Evolutionary conservation across 2,329 filamentous ascomycete species (phyloP), one percentile per base, ranked within the genome.

Genomic region (Stylonectria norvegica): DNA sequence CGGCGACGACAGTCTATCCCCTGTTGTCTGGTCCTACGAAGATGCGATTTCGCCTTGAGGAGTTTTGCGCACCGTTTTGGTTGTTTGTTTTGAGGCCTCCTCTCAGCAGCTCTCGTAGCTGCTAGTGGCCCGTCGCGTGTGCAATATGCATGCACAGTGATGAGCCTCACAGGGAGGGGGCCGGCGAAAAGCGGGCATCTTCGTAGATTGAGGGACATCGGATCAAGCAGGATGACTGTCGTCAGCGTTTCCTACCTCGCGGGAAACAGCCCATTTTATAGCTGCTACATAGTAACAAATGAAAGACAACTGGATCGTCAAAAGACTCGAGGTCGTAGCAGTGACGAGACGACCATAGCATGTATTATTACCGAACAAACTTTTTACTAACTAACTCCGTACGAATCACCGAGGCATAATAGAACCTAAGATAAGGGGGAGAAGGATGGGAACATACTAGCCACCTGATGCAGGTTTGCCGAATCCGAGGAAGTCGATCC

Each of bases 151-250:
- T n/a, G n/a, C n/a, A n/a, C n/a, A n/a, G n/a, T n/a, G n/a, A n/a
- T n/a, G n/a, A n/a, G n/a, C n/a, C n/a, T n/a, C n/a, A n/a, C n/a
- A n/a, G n/a, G n/a, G n/a, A n/a, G n/a, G n/a, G n/a, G n/a, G n/a
- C n/a, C n/a, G n/a, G n/a, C n/a, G n/a, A n/a, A 38, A 42, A 42
- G 30, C 32, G 36, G 30, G 29, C 31, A 47, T 40, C 52, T 60
- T 58, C 58, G 66, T 68, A 73, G 72, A 75, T 69, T 65, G 73
- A 78, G 73, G 72, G 76, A 67, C 66, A 71, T 74, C 62, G 74
- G 76, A 76, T 72, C 71, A 79, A 83, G 74, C 61, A 71, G 76
- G 78, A 72, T 78, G 78, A 67, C 72, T 73, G 73, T 67, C 72
- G 76, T 78, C 72, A 51, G 34, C 30, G 60, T 60, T 62, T 65